phyloP scores from a whole-genome alignment of 345 rosid species.

The Boechera retrofracta region DNA sequence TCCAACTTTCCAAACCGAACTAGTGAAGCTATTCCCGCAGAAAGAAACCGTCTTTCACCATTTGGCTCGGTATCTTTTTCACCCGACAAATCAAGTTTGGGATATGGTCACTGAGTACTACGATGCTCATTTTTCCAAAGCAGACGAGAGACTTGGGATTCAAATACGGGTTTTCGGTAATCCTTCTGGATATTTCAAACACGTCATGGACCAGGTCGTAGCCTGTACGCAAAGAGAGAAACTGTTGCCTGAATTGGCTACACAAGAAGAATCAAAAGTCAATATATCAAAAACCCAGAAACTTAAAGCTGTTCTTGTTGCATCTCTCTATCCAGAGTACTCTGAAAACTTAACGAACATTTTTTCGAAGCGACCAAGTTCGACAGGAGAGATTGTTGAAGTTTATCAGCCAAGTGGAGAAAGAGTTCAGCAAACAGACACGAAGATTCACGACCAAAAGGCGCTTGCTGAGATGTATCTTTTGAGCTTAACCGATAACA shows the following conservation, averaged over 20 bases:
- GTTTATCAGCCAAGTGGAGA: conserved; percentile 54
- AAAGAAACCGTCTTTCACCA: conserved; percentile 55
- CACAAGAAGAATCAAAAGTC: conserved; percentile 15
- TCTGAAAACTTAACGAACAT: conserved; percentile 34
- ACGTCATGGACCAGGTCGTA: conserved; percentile 46
- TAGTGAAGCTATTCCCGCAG: conserved; percentile 42
- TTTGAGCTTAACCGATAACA: conserved; percentile 44
- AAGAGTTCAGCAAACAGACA: conserved; percentile 41
- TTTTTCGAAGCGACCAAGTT: conserved; percentile 35
- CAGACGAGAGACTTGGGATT: conserved; percentile 46
- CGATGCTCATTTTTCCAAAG: conserved; percentile 40
- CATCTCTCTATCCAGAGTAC: conserved; percentile 45
- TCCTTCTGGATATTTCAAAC: conserved; percentile 20
- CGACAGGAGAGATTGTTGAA: conserved; percentile 42
- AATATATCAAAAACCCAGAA: conserved; percentile 14
- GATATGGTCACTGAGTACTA: conserved; percentile 43
- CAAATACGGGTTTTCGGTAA: conserved; percentile 44
- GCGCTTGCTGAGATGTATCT: conserved; percentile 53
- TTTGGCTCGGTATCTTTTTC: conserved; percentile 49
- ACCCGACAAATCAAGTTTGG: conserved; percentile 54
- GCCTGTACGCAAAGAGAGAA: conserved; percentile 42
- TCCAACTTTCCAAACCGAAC: conserved; percentile 37
- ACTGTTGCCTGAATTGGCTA: conserved; percentile 40
- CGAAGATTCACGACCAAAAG: conserved; percentile 46
- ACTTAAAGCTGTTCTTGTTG: conserved; percentile 46